Evolutionary conservation across 305 asterid species (phyloP), one percentile per base, ranked within the genome.

Genomic region (Fraxinus latifolia): DNA sequence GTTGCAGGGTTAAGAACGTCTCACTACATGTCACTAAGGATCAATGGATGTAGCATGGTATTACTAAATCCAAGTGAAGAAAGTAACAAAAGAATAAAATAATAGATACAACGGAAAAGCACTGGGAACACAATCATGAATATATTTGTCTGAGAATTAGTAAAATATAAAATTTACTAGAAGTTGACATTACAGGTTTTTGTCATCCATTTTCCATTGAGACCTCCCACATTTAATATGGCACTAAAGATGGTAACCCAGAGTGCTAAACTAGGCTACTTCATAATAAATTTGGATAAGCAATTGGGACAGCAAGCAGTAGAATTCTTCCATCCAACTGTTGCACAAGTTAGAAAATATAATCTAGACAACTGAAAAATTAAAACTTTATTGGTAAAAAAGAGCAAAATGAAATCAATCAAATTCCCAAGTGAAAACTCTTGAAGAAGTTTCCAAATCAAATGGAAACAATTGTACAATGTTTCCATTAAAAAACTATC

Each of bases 391-490:
- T 39, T 75, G 65, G 12, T 76, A 75, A 65, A 58, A 75, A 65
- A 58, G 39, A 53, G 71, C 39, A 14, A 42, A 84, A 65, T 3
- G 34, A 25, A 65, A 67, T 29, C 34, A 25, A 67, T 2, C 2
- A 25, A 67, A 67, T 67, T 67, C 53, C 81, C 72, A 53, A 76
- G 12, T 31, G 44, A 79, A 77, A 27, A 23, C 11, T 17, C 11
- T 32, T 39, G 72, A 68, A 21, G 70, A 83, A 79, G 9, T 68
- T 65, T 50, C 21, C 68, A 76, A 72, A 78, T 72, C 58, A 72
- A 33, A 62, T 72, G 75, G 68, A 42, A 77, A 21, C 58, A 71
- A 78, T 50, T 39, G 74, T 23, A 62, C 39, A 76, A 74, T 25
- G 32, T 67, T 32, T 25, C 37, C 72, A 47, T 19, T 39, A 39